These are phyloP conservation scores for barrel medic (Medicago truncatula) DNA, from an alignment of 306 rosid genomes.

Conservation along the genomic window DNA sequence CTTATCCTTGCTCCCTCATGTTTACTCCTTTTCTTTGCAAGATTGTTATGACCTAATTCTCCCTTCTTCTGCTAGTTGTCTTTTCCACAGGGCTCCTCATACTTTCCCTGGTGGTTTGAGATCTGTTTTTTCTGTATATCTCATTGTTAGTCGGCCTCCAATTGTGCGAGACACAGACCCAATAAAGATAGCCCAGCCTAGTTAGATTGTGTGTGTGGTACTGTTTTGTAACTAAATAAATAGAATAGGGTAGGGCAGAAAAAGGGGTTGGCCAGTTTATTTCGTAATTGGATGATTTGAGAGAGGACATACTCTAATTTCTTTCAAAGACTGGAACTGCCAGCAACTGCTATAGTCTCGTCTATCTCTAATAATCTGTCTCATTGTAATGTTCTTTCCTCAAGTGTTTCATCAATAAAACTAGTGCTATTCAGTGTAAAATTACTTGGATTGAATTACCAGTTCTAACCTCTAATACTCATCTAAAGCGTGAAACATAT, in stretches of 20 bases:
- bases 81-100: neutral
- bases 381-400: neutral
- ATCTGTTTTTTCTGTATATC: neutral
- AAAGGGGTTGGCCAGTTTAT: neutral
- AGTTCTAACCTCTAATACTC: neutral
- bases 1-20: constrained; percentile 12
- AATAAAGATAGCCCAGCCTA: neutral
- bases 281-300: neutral
- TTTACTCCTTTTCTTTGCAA: neutral
- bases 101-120: constrained; percentile 7
- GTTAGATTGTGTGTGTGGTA: neutral
- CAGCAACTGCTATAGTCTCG: neutral
- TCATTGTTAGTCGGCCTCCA: neutral
- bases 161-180: neutral
- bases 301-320: neutral
- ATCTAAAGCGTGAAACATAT: constrained; percentile 14
- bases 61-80: neutral
- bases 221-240: neutral
- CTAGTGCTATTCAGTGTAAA: neutral
- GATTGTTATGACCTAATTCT: constrained; percentile 4
- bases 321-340: neutral
- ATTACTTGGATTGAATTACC: neutral
- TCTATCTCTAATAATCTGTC: neutral
- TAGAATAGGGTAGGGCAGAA: neutral
- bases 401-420: neutral